phyloP scores from a whole-genome alignment of 1,284 basidiomycete genomes.

The Ganoderma lingzhi region DNA sequence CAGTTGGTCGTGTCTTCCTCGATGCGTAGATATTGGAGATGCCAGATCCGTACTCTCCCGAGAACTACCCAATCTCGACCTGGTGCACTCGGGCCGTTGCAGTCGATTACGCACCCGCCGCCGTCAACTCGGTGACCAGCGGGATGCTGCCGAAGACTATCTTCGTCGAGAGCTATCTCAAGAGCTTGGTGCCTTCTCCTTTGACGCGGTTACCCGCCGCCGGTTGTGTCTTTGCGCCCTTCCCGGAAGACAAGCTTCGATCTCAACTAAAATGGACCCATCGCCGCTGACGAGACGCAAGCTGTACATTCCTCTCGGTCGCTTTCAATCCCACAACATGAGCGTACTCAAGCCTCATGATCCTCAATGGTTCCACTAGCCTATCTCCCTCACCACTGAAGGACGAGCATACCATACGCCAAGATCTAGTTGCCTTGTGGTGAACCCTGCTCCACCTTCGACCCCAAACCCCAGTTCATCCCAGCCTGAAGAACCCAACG shows the following conservation, averaged over 20 bases:
- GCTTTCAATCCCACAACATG: slow-evolving; percentile 57
- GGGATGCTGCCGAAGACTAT: slow-evolving; percentile 75
- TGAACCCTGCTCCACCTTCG: slow-evolving; percentile 13
- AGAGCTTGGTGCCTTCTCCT: slow-evolving; percentile 67
- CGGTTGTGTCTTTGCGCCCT: slow-evolving; percentile 63
- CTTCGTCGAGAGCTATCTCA: slow-evolving; percentile 77
- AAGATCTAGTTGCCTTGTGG: slow-evolving; percentile 27
- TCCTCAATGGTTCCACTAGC: slow-evolving; percentile 44
- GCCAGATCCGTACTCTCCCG: slow-evolving; percentile 94
- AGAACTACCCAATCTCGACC: slow-evolving; percentile 95
- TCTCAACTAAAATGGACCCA: slow-evolving; percentile 58
- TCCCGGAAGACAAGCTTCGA: slow-evolving; percentile 51
- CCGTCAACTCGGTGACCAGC: slow-evolving; percentile 91
- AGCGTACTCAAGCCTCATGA: slow-evolving; percentile 57
- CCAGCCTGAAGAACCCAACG: slow-evolving; percentile 10
- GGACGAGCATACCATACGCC: slow-evolving; percentile 34
- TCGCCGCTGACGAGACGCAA: slow-evolving; percentile 63
- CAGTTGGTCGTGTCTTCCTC: slow-evolving; percentile 85
- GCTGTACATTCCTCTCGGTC: slow-evolving; percentile 58
- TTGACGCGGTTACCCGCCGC: slow-evolving; percentile 71
- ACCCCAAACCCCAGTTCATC: slow-evolving; percentile 9
- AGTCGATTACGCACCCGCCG: slow-evolving; percentile 88
- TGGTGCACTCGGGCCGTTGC: slow-evolving; percentile 89
- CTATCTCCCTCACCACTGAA: slow-evolving; percentile 22
- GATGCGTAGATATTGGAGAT: slow-evolving; percentile 99